Evolutionary conservation across 495 filamentous ascomycete genomes (phyloP), one percentile per base, ranked within the genome.

Genomic region (Thozetella sp.): DNA sequence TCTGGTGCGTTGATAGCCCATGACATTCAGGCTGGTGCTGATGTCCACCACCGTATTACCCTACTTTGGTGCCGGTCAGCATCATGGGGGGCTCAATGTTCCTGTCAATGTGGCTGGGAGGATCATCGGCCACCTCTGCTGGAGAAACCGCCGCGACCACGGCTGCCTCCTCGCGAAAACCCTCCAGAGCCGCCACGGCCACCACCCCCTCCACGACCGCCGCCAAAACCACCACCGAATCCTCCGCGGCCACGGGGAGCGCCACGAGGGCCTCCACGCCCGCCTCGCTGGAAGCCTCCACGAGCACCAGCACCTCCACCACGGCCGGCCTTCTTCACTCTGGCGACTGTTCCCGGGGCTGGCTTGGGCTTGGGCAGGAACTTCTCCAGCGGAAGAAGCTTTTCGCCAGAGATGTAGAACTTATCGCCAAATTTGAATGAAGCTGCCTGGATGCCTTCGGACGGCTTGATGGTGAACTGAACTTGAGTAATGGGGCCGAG

Each of bases 351-450:
- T 75, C 88, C 88, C 56, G 90, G 88, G 43, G 88, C 86, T 46
- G 91, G 86, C 80, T 96, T 97, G 9, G 95, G 93, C 83, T 91
- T 97, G 52, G 95, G 95, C 34, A 99, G 81, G 83, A 99, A 99
- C 85, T 88, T 91, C 75, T 99, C 95, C 48, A 97, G 75, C 22
- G 96, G 95, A 17, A 99, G 83, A 20, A 98, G 86, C 80, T 97
- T 98, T 75, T 99, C 95, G 51, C 87, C 85, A 51, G 89, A 91
- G 65, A 99, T 97, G 81, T 87, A 99, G 74, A 99, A 94, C 79
- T 95, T 97, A 81, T 99, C 95, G 62, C 96, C 95, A 56, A 86
- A 69, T 76, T 97, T 97, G 88, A 98, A 99, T 2, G 91, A 96
- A 20, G 86, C 86, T 48, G 95, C 93, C 69, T 95, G 88, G 76